Evolutionary conservation across 208 protist genomes (phyloP), one percentile per base, ranked within the genome.

Genomic region (Trypanosomatidae sp.): DNA sequence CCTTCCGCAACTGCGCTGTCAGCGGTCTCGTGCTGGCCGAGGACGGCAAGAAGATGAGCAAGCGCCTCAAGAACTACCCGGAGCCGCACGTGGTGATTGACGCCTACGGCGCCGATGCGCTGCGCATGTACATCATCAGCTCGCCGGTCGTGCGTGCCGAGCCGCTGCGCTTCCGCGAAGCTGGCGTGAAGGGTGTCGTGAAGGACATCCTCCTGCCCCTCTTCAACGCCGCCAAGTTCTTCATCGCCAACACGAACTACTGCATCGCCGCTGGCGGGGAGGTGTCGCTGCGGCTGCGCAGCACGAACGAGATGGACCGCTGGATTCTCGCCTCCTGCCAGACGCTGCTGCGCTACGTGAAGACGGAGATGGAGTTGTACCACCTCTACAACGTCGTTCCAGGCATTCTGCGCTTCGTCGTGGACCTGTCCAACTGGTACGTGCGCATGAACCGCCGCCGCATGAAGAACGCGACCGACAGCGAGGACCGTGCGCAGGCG

Each of bases 11-110:
- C 86, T 83, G 99, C 33, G 97, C 99, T 74, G 99, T 99, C 6
- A 99, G 99, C 80, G 99, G 99, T 30, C 91, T 99, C 15, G 97
- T 99, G 9, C 92, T 99, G 2, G 99, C 99, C 64, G 88, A 87
- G 60, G 98, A 99, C 76, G 97, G 98, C 22, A 98, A 99, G 77
- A 99, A 99, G 86, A 99, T 99, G 99, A 98, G 90, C 76, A 99
- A 99, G 87, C 85, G 98, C 67, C 79, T 99, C 33, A 99, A 99
- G 83, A 99, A 99, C 91, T 99, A 99, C 86, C 99, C 99, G 8
- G 98, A 99, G 71, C 99, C 99, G 64, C 82, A 64, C 28, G n/a
- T 90, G 25, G 88, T 99, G 6, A 91, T 99, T 56, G 73, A 99
- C 68, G 62, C 85, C 3, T 95, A 99, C 86, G 99, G 99, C 69